Base-by-base conservation (phyloP, 495 filamentous ascomycete genomes). In the Tuber calosporum region DNA sequence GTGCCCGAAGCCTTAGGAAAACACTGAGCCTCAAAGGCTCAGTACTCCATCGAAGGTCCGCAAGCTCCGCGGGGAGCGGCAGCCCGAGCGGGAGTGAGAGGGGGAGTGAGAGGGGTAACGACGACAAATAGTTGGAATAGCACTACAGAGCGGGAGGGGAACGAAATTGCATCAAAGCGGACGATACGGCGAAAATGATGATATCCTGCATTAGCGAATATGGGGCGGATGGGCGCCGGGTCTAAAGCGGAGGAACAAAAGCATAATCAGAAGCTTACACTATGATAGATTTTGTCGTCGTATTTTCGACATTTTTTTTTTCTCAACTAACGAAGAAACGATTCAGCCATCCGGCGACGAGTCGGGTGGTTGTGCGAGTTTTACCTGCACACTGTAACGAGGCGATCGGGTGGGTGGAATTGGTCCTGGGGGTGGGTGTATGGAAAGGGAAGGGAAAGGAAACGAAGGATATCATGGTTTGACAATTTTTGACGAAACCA, bases 21-120 rank as follows among this genome's bases (percentile, higher is more conserved):
- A 79, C 79, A 9, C 30, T 81, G n/a, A 76, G 79, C 37, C 76
- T 77, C 77, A 81, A 80, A 66, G 69, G 70, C n/a, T 40, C 58
- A 9, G 67, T 77, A 19, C 68, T 80, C 38, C 78, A 80, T 45
- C 74, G 69, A 22, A 30, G 78, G 43, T 71, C 70, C 19, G n/a
- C 70, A 20, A 77, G 74, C 36, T 67, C 39, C 37, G 76, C 38
- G 45, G 73, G 75, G 5, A 70, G 75, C 30, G 77, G 76, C 9
- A 73, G 62, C 41, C 45, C 69, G 37, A 69, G 30, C 34, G 20
- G 48, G 1, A 71, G 73, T 66, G 75, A 70, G 22, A 75, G 74
- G 11, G 74, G 74, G 1, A 45, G 36, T 26, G 66, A 62, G 39
- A 40, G 69, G 5, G 26, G 45, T 38, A 36, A 37, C 70, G 53